Evolutionary conservation across 768 basidiomycete species (phyloP), one percentile per base, ranked within the genome.

Genomic region (Pulveroboletus sp.): DNA sequence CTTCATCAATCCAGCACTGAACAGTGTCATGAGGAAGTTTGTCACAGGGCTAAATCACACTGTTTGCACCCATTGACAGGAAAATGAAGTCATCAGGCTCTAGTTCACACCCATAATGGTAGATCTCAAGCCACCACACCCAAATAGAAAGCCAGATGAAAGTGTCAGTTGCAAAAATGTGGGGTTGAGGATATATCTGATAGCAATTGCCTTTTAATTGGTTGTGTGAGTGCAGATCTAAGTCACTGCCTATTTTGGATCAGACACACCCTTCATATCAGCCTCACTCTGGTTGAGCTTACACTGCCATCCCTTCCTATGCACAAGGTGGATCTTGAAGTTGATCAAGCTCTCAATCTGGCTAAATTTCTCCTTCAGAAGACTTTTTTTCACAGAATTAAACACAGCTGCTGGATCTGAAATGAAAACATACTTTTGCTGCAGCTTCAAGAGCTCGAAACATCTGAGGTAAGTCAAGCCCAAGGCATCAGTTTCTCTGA

Each of bases 131-230:
- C 53, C 53, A 55, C 17, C 35, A 39, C 20, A 56, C 23, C 23
- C 64, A 72, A 5, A 50, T 16, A 7, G 44, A n/a, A 1, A 73
- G 51, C 45, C 68, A 63, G 0, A 54, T 48, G 42, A 57, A 63
- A 58, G 67, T 59, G 47, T 71, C 63, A 1, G 63, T 58, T n/a
- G 59, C 64, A 2, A 54, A 59, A 4, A 65, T 51, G 32, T 71
- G 61, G 26, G 67, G 64, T 46, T 64, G 50, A 37, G 57, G 58
- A 53, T 69, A 73, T 14, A 74, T 70, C n/a, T 69, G 36, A 43
- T 71, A 73, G 5, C 46, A 54, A 27, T 69, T 65, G 58, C 66
- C 47, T 64, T 16, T 20, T 22, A 38, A 38, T 38, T 12, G 20
- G 37, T 12, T 10, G 20, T 4, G 37, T 12, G 22, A 12, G 14